These are phyloP conservation scores for Novymonas esmeraldas DNA, from an alignment of 208 protist genomes.

Conservation along the genomic window DNA sequence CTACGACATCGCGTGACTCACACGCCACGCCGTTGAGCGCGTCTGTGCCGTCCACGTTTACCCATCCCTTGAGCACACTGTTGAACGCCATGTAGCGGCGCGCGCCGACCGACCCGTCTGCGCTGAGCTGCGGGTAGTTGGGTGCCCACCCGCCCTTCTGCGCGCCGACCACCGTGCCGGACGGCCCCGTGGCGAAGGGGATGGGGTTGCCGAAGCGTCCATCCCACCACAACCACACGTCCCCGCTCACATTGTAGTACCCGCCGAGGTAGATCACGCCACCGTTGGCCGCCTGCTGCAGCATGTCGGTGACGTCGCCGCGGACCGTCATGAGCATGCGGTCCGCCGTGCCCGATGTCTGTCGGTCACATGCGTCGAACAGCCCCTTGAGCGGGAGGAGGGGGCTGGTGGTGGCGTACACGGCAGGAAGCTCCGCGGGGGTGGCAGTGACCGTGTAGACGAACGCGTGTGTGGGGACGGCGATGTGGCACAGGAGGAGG, in stretches of 20 bases:
- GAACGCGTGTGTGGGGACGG: not conserved
- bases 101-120: not conserved
- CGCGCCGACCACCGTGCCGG: not conserved
- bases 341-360: not conserved
- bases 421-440: constrained; percentile 1
- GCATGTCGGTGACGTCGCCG: not conserved
- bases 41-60: constrained; percentile 12
- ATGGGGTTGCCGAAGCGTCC: not conserved
- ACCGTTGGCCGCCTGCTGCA: not conserved
- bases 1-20: not conserved
- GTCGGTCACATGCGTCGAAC: not conserved
- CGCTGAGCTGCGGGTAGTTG: constrained; percentile 12
- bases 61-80: constrained; percentile 2
- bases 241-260: not conserved
- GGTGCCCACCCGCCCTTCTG: not conserved
- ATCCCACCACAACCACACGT: constrained; percentile 3
- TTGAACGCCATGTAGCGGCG: constrained; percentile 19
- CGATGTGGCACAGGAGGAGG: not conserved
- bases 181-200: not conserved
- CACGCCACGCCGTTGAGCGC: constrained; percentile 15
- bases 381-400: not conserved
- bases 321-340: constrained; percentile 9
- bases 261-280: not conserved
- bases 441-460: not conserved
- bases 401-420: not conserved